phyloP scores from a whole-genome alignment of 768 basidiomycete species.

The Favolaschia claudopus region DNA sequence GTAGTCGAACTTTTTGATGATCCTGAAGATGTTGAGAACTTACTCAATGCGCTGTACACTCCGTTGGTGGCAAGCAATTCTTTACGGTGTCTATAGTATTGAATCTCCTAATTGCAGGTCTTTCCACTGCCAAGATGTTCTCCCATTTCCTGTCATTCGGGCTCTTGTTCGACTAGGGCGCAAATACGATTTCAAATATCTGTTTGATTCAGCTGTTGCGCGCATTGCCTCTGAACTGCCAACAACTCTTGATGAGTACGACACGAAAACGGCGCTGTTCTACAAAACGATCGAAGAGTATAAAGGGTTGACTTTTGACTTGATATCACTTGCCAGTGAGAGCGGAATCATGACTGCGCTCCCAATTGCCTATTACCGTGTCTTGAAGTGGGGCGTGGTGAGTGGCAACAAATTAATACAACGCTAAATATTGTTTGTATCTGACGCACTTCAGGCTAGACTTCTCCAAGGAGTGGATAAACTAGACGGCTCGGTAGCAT shows the following conservation, averaged over 20 bases:
- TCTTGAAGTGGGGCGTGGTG: too few relatives aligned
- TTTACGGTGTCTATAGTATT: too few relatives aligned
- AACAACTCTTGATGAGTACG: not conserved
- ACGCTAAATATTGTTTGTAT: not conserved
- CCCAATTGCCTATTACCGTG: conserved; percentile 6
- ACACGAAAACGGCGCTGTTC: not conserved
- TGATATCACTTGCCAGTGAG: conserved; percentile 8
- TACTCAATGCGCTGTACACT: not conserved
- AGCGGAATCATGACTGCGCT: not conserved
- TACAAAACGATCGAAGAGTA: not conserved
- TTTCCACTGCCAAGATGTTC: too few relatives aligned
- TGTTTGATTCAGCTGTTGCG: not conserved
- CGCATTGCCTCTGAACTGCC: conserved; percentile 4
- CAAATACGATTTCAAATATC: conserved; percentile 9
- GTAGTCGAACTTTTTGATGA: not conserved
- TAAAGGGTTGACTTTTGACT: not conserved
- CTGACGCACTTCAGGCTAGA: not conserved
- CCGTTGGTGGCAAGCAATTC: not conserved
- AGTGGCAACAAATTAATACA: not conserved
- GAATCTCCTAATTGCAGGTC: too few relatives aligned
- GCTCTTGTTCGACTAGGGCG: conserved; percentile 11
- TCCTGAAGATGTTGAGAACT: not conserved
- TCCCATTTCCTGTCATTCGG: not conserved
- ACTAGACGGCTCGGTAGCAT: not conserved
- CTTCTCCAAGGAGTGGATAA: not conserved